These are phyloP conservation scores for Delonix regia DNA, from an alignment of 306 rosid species.

Conservation along the genomic window DNA sequence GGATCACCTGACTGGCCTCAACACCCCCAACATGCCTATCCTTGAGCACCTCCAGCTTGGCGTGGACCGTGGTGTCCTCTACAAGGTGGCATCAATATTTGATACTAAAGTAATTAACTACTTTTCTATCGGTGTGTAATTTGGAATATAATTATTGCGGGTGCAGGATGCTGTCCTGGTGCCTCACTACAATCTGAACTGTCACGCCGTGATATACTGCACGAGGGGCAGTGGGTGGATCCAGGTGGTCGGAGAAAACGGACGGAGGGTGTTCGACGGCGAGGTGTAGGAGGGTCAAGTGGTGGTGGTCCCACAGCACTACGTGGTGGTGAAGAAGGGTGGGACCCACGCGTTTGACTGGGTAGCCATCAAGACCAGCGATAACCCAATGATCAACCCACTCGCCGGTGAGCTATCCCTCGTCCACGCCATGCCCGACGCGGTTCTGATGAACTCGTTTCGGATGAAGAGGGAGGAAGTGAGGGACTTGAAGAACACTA, in stretches of 20 bases:
- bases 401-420: background rate
- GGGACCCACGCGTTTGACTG: background rate
- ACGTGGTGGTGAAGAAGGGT: background rate
- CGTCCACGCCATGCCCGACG: background rate
- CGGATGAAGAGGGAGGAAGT: background rate
- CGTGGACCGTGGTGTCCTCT: background rate
- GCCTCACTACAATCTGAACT: background rate
- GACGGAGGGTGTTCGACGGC: background rate
- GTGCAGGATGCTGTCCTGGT: constrained; percentile 1
- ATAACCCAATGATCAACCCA: background rate
- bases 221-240: background rate
- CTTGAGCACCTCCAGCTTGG: constrained; percentile 7
- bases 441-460: background rate
- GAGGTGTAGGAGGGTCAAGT: constrained; percentile 3
- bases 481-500: background rate
- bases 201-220: constrained; percentile 8
- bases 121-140: too few relatives aligned
- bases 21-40: constrained; percentile 4
- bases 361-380: constrained; percentile 4
- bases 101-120: too few relatives aligned
- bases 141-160: background rate
- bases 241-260: background rate
- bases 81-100: background rate
- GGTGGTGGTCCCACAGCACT: background rate
- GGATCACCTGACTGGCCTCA: constrained; percentile 13